Conservation (phyloP, 495 filamentous ascomycete genomes). For the Margaritispora aquatica region DNA sequence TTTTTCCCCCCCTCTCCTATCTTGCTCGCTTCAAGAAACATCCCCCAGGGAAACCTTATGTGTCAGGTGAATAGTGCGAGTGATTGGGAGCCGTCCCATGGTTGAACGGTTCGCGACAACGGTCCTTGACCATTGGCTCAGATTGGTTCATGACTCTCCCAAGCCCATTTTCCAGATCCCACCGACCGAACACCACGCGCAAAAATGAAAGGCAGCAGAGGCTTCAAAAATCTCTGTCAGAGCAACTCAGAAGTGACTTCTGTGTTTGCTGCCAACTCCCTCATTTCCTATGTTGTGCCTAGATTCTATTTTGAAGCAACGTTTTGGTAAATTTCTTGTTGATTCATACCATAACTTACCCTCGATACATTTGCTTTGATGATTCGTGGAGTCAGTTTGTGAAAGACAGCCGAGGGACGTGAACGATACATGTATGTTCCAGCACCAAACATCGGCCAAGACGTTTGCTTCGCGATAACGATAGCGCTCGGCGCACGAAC, state of each 20-base stretch:
- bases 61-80: not conserved
- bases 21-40: no score
- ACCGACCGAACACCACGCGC: not conserved
- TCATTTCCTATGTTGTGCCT: not conserved
- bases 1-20: not conserved
- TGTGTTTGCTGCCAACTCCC: not conserved
- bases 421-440: no score
- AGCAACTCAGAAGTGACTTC: not conserved
- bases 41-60: not conserved
- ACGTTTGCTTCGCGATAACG: not conserved
- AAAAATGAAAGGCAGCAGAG: not conserved
- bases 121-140: not conserved
- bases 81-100: not conserved
- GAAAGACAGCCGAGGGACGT: no score
- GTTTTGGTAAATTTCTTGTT: not conserved
- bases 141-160: not conserved
- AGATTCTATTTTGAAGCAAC: no score
- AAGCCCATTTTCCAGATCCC: not conserved
- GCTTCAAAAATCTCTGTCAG: not conserved
- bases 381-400: no score
- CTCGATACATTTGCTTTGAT: no score
- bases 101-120: constrained; percentile 2
- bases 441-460: no score
- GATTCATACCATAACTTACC: no score
- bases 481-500: not conserved